Percentiles rank a stretch among this genome's conserved stretches.
These are phyloP conservation scores for Pulveroboletus sp. DNA, from an alignment of 768 basidiomycete species.

Conservation along the genomic window DNA sequence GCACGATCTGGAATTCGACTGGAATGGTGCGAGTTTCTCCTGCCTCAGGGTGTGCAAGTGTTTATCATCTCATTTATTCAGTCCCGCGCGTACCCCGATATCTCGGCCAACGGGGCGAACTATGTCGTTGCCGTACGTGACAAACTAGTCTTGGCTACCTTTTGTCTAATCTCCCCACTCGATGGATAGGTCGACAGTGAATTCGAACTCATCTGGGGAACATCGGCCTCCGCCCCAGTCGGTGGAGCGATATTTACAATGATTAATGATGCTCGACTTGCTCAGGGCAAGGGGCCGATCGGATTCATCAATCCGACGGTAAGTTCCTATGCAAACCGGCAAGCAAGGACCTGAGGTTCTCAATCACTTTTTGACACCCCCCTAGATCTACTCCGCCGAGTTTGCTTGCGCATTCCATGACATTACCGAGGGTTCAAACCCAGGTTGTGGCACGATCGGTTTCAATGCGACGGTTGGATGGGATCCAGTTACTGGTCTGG, in stretches of 20 bases:
- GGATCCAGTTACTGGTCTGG: slow-evolving; percentile 51
- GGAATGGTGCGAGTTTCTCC: slow-evolving; percentile 1
- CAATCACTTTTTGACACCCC: too few relatives aligned
- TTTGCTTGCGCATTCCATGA: too few relatives aligned
- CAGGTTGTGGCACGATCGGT: slow-evolving; percentile 41
- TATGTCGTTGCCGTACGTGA: slow-evolving; percentile 7
- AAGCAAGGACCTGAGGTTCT: too few relatives aligned
- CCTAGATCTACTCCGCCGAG: too few relatives aligned
- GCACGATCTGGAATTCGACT: slow-evolving; percentile 8
- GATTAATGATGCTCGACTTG: neutral
- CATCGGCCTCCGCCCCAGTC: neutral
- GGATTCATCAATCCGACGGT: neutral
- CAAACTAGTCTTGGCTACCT: neutral
- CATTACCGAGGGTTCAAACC: slow-evolving; percentile 26
- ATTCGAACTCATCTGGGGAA: neutral
- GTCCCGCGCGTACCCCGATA: slow-evolving; percentile 35
- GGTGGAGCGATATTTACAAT: neutral
- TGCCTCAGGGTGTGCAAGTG: too few relatives aligned
- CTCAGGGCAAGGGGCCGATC: neutral
- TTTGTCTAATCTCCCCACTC: neutral
- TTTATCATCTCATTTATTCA: slow-evolving; percentile 7
- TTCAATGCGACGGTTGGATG: slow-evolving; percentile 34
- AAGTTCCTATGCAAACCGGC: too few relatives aligned
- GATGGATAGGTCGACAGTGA: neutral
- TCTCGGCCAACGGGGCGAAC: slow-evolving; percentile 34